Evolutionary conservation across 805 yeast species (phyloP), one percentile per base, ranked within the genome.

Genomic region (Cyberlindnera euphorbiiphila): DNA sequence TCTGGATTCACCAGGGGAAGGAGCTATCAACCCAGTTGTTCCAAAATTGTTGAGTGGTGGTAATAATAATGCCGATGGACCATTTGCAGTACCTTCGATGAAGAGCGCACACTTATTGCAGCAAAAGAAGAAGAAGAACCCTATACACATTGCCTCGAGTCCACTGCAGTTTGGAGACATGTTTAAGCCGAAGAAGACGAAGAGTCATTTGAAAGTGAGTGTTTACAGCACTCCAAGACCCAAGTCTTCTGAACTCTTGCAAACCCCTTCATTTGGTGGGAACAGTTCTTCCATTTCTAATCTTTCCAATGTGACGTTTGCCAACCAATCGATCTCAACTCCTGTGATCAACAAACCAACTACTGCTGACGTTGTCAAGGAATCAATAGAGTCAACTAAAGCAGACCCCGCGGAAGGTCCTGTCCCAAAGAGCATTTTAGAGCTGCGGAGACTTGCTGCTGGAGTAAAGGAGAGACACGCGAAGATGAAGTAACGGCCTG

Each of bases 171-270:
- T 44, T 18, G 36, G 34, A 23, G 42, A 44, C 10, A 14, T 42
- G 13, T 42, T 46, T 34, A 36, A 42, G 9, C 26, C 41, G 9
- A 32, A 33, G 20, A 43, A 37, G 25, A 25, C 28, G n/a, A 51
- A 46, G 34, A n/a, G n/a, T n/a, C n/a, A n/a, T n/a, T 1, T 25
- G 3, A 52, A 51, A 23, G 32, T 50, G 26, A 47, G 51, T 9
- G 47, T 52, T 17, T 55, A 51, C 29, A 42, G 45, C 27, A 55
- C 60, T 8, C 60, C 60, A 33, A 50, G 55, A 36, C 57, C 58
- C 6, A 55, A 54, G 36, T 55, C 60, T 9, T 50, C 56, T 18
- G 53, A 52, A 6, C n/a, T 54, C 21, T 28, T 51, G 9, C 57
- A 55, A 27, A 55, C 60, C 1, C 60, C 60, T 13, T 51, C 57